phyloP scores from a whole-genome alignment of 2,329 filamentous ascomycete species.

The Fusarium torulosum region DNA sequence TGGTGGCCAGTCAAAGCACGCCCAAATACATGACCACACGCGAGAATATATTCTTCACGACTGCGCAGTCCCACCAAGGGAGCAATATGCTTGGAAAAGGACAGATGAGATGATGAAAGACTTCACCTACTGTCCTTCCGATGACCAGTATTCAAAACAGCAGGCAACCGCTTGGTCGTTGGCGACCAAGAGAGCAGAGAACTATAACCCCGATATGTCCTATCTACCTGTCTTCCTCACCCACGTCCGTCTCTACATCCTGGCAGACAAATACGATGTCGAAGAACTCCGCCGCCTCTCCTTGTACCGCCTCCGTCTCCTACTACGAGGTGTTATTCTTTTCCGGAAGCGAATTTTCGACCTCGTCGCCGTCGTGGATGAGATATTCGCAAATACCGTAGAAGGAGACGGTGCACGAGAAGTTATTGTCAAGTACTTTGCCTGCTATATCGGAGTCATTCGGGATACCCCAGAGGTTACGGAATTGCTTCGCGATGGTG shows the following conservation, averaged over 20 bases:
- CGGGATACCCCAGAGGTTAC: conserved; percentile 25
- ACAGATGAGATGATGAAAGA: conserved; percentile 24
- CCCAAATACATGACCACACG: conserved; percentile 2
- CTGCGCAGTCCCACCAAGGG: too few species aligned
- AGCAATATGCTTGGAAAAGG: background rate
- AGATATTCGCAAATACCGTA: conserved; percentile 43
- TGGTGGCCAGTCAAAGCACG: too few species aligned
- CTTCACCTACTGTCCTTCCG: conserved; percentile 11
- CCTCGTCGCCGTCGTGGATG: conserved; percentile 31
- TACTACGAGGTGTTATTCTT: conserved; percentile 32
- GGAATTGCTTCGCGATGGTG: conserved; percentile 24
- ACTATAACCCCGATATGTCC: background rate
- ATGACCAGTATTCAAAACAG: background rate
- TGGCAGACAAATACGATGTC: conserved; percentile 46
- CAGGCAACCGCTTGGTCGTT: too few species aligned
- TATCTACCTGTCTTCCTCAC: conserved; percentile 38
- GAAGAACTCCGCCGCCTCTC: conserved; percentile 31
- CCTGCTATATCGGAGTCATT: conserved; percentile 40
- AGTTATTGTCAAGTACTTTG: conserved; percentile 38
- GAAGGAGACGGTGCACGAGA: conserved; percentile 38
- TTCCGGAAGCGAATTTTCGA: conserved; percentile 34
- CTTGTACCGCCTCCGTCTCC: conserved; percentile 38
- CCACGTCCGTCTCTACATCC: conserved; percentile 44
- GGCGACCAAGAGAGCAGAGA: too few species aligned
- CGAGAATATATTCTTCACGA: too few species aligned